A percentile compares a stretch with the other conserved stretches of the same genome.
These are phyloP conservation scores for Plectosphaerella plurivora DNA, from an alignment of 2,329 filamentous ascomycete species.

Conservation along the genomic window DNA sequence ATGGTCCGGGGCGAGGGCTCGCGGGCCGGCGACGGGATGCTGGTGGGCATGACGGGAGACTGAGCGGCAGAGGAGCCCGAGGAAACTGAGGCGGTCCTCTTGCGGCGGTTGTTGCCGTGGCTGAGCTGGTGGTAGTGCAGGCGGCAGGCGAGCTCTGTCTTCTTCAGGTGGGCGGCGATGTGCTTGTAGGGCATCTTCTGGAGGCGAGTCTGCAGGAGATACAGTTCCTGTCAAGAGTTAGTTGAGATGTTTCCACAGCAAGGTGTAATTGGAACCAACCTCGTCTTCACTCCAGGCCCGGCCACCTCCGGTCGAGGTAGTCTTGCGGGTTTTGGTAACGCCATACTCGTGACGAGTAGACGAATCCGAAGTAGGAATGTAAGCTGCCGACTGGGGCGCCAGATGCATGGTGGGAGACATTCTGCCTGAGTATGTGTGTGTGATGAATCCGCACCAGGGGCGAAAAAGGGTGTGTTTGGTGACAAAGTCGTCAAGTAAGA, in stretches of 20 bases:
- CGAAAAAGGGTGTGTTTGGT: background rate
- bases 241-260: background rate
- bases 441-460: conserved; percentile 2
- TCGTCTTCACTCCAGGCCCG: conserved; percentile 84
- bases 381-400: conserved; percentile 36
- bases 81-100: conserved; percentile 67
- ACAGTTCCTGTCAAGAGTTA: conserved; percentile 60
- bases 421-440: conserved; percentile 13
- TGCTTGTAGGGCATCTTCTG: conserved; percentile 92
- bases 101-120: conserved; percentile 75
- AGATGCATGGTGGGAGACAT: conserved; percentile 50
- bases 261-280: conserved; percentile 41
- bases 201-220: conserved; percentile 76
- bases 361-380: conserved; percentile 48
- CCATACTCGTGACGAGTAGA: conserved; percentile 56
- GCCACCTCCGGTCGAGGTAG: conserved; percentile 67
- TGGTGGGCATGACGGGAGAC: conserved; percentile 44
- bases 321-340: conserved; percentile 62
- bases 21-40: conserved; percentile 45
- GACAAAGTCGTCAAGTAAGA: background rate
- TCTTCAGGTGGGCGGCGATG: conserved; percentile 79
- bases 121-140: conserved; percentile 84
- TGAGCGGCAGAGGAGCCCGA: conserved; percentile 55
- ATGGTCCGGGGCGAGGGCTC: conserved; percentile 44
- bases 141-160: conserved; percentile 82